phyloP scores from a whole-genome alignment of 2,329 filamentous ascomycete genomes.

The Penicillium sp. region DNA sequence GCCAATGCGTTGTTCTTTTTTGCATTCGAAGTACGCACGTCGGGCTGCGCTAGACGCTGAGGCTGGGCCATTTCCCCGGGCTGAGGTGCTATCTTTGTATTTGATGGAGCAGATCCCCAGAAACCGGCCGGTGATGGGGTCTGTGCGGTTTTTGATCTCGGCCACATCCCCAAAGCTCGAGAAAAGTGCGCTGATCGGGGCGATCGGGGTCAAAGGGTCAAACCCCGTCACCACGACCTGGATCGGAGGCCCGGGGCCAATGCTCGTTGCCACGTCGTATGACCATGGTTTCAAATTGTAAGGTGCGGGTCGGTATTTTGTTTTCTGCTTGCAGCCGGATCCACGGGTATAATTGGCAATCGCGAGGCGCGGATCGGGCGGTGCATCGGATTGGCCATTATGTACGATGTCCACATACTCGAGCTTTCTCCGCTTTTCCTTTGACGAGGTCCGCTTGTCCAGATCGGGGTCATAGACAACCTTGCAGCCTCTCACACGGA shows the following conservation, averaged over 20 bases:
- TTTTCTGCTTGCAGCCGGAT: conserved; percentile 63
- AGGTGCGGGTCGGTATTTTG: conserved; percentile 68
- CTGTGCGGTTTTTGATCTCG: conserved; percentile 88
- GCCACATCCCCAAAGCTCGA: conserved; percentile 66
- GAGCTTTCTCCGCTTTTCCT: conserved; percentile 54
- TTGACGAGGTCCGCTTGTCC: conserved; percentile 55
- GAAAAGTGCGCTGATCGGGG: conserved; percentile 38
- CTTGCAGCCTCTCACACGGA: conserved; percentile 57
- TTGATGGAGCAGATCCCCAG: conserved; percentile 89
- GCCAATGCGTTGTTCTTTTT: conserved; percentile 77
- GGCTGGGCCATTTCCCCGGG: conserved; percentile 52
- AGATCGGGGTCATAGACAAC: conserved; percentile 62
- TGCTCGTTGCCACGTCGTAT: conserved; percentile 77
- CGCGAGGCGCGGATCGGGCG: conserved; percentile 76
- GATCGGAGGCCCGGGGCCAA: conserved; percentile 83
- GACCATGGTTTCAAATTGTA: conserved; percentile 79
- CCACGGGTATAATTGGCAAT: conserved; percentile 61
- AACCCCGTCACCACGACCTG: conserved; percentile 96
- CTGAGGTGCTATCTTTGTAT: conserved; percentile 69
- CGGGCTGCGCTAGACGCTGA: conserved; percentile 78
- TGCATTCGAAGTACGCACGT: conserved; percentile 68
- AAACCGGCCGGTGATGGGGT: conserved; percentile 90
- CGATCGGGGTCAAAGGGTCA: conserved; percentile 78
- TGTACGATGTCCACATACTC: conserved; percentile 53
- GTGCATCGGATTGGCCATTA: conserved; percentile 59